A percentile compares a stretch with the other conserved stretches of the same genome.
Evolutionary conservation across 2,329 filamentous ascomycete species (phyloP).

Genomic region (Rasamsonia emersonii): DNA sequence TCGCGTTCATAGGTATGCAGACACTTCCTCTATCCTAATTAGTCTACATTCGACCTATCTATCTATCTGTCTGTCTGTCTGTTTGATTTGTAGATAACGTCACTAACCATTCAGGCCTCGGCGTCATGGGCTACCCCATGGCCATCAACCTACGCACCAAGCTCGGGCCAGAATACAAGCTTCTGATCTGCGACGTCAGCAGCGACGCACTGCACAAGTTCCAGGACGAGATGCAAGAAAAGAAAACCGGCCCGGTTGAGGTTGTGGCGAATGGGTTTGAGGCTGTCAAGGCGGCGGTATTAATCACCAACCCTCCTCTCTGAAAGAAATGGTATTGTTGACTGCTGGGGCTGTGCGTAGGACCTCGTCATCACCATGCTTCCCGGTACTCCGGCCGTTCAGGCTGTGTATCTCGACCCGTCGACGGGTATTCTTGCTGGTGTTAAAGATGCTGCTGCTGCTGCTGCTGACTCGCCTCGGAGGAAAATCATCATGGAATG

Average conservation of each 20-base stretch:
- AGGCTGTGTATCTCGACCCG: constrained; percentile 40
- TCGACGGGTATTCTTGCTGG: constrained; percentile 28
- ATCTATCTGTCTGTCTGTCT: too few relatives aligned
- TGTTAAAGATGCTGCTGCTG: constrained; percentile 26
- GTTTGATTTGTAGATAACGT: too few relatives aligned
- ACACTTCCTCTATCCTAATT: not conserved
- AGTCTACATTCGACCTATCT: not conserved
- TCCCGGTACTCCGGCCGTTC: constrained; percentile 42
- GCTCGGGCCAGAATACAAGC: constrained; percentile 19
- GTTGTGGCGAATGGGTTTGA: constrained; percentile 29
- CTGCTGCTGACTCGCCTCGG: constrained; percentile 24
- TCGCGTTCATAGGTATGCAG: constrained; percentile 3
- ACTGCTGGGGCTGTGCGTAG: constrained; percentile 12
- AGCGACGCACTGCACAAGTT: constrained; percentile 28
- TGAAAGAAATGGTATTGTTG: not conserved
- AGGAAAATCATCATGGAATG: constrained; percentile 43
- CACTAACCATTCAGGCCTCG: constrained; percentile 19
- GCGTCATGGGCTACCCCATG: constrained; percentile 38
- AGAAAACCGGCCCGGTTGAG: constrained; percentile 24
- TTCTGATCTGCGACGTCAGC: constrained; percentile 34
- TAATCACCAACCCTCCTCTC: constrained; percentile 1
- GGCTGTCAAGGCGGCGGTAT: constrained; percentile 28
- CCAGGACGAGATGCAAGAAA: constrained; percentile 24
- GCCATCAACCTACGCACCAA: constrained; percentile 32
- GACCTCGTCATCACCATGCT: constrained; percentile 45